Evolutionary conservation across 495 filamentous ascomycete genomes (phyloP).

Genomic region (Articulospora tetracladia): DNA sequence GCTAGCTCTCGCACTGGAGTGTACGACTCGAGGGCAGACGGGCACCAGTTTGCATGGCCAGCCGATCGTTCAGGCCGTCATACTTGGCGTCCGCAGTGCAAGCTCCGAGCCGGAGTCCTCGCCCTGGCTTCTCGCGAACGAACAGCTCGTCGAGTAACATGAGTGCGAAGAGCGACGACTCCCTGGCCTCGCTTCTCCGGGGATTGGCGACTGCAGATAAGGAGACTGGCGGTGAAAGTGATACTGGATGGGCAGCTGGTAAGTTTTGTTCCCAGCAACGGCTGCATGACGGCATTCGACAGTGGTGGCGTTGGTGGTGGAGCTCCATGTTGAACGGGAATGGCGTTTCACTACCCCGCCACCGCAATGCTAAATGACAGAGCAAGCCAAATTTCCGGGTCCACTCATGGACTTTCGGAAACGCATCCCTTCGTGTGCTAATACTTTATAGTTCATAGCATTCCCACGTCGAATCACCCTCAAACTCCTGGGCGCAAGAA

Average conservation of each 20-base stretch:
- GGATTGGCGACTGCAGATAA: background rate
- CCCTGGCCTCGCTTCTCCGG: background rate
- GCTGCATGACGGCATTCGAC: background rate
- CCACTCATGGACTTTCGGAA: background rate
- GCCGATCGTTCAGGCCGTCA: conserved; percentile 35
- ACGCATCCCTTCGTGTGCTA: background rate
- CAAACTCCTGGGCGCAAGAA: conserved; percentile 11
- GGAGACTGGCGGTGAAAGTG: background rate
- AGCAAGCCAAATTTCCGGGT: background rate
- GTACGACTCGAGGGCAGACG: too few relatives aligned
- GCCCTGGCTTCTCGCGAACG: conserved; percentile 10
- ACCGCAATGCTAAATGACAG: conserved; percentile 2
- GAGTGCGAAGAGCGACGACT: conserved; percentile 12
- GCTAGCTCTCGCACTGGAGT: too few relatives aligned
- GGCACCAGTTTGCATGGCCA: too few relatives aligned
- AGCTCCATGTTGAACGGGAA: background rate
- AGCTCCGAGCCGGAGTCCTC: conserved; percentile 6
- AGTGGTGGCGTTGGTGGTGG: background rate
- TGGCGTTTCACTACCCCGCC: conserved; percentile 9
- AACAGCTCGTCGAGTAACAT: background rate
- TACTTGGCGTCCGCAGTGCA: conserved; percentile 33
- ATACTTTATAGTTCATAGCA: background rate
- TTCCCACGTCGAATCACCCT: background rate
- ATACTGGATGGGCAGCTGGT: background rate
- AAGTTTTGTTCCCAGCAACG: background rate